Evolutionary conservation across 1,284 basidiomycete genomes (phyloP).

Genomic region (Sparassis latifolia): DNA sequence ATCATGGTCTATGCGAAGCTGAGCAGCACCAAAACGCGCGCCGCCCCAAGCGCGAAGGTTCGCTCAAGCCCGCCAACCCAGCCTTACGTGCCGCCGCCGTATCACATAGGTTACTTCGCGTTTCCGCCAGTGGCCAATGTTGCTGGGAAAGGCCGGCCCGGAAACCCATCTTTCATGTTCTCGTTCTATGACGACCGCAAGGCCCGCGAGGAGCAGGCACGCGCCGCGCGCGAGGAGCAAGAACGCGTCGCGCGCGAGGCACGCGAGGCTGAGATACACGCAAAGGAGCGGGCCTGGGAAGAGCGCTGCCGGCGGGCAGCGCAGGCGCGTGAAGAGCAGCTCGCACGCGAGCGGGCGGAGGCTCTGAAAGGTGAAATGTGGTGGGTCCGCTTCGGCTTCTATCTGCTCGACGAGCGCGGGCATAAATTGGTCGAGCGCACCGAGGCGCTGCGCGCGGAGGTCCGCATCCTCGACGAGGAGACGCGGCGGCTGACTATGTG

Average conservation of each 20-base stretch:
- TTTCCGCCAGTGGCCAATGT: slow-evolving; percentile 5
- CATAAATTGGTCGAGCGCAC: slow-evolving; percentile 45
- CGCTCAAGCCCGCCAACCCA: neutral
- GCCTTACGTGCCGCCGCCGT: neutral
- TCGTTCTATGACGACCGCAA: neutral
- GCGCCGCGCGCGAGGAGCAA: too few species aligned
- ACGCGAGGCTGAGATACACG: neutral
- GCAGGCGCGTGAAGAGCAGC: slow-evolving; percentile 15
- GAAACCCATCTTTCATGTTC: neutral
- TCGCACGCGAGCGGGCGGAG: slow-evolving; percentile 25
- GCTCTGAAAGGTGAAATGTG: slow-evolving; percentile 41
- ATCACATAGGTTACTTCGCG: slow-evolving; percentile 7
- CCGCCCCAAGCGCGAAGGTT: neutral
- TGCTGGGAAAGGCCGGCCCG: too few species aligned
- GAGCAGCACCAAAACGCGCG: too few species aligned
- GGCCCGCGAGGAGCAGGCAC: neutral
- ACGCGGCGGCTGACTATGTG: slow-evolving; percentile 32
- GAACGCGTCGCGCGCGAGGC: neutral
- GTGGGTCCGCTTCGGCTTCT: slow-evolving; percentile 53
- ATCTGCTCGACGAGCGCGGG: slow-evolving; percentile 44
- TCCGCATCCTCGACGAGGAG: slow-evolving; percentile 35
- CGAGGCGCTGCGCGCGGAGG: slow-evolving; percentile 34
- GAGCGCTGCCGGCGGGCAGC: slow-evolving; percentile 12
- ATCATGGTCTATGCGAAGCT: too few species aligned
- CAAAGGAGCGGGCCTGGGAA: slow-evolving; percentile 5